Conservation (phyloP, 495 filamentous ascomycete genomes). For the Aspergillus affinis region DNA sequence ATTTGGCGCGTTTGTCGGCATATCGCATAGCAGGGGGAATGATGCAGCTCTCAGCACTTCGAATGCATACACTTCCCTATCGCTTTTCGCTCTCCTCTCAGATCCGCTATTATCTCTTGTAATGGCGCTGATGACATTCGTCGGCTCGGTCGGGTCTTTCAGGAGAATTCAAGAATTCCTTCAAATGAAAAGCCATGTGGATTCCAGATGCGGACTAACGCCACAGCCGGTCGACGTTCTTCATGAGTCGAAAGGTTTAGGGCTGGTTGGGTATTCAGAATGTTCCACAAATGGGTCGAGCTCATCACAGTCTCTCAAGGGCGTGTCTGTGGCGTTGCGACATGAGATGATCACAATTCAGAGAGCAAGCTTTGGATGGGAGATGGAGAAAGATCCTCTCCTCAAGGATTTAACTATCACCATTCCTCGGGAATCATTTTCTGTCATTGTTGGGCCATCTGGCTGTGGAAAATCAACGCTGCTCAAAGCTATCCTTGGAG, state of each 20-base stretch:
- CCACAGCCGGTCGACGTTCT: conserved; percentile 22
- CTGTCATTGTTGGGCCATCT: conserved; percentile 58
- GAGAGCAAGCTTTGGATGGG: conserved; percentile 53
- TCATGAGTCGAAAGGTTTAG: conserved; percentile 25
- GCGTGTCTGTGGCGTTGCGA: conserved; percentile 14
- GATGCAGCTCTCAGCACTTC: conserved; percentile 49
- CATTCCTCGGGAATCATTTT: conserved; percentile 42
- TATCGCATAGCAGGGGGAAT: conserved; percentile 47
- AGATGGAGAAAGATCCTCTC: conserved; percentile 41
- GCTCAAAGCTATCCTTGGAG: conserved; percentile 57
- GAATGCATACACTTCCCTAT: conserved; percentile 57
- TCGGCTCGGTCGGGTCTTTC: conserved; percentile 57
- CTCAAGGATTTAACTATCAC: conserved; percentile 41
- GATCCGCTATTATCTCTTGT: conserved; percentile 57
- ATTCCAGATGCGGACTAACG: conserved; percentile 27
- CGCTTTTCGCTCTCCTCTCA: conserved; percentile 59
- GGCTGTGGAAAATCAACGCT: conserved; percentile 62
- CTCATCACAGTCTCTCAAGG: conserved; percentile 30
- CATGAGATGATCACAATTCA: conserved; percentile 38
- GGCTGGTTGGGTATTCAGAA: conserved; percentile 22
- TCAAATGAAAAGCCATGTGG: conserved; percentile 39
- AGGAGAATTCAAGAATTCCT: conserved; percentile 60
- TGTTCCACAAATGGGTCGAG: conserved; percentile 22
- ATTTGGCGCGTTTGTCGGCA: conserved; percentile 49
- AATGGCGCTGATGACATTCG: conserved; percentile 52